Evolutionary conservation across 257 asterid genomes (phyloP).

Genomic region (Solanum medicagineum): DNA sequence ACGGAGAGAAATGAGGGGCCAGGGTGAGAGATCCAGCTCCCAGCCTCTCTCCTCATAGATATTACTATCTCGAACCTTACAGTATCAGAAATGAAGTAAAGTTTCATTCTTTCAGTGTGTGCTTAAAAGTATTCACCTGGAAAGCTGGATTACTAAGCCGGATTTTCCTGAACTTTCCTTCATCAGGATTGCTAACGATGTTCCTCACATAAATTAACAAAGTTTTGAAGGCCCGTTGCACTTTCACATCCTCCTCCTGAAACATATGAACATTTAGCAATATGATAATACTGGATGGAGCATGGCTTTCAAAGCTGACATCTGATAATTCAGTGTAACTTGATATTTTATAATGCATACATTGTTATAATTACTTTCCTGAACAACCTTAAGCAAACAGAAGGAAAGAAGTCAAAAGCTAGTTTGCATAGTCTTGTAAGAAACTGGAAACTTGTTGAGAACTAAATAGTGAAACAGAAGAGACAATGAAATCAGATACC

Average conservation of each 20-base stretch:
- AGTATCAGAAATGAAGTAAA: not conserved
- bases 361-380: not conserved
- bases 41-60: not conserved
- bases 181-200: slow-evolving; percentile 39
- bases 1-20: not conserved
- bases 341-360: not conserved
- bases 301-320: not conserved
- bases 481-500: slow-evolving; percentile 24
- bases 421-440: not conserved
- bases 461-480: not conserved
- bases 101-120: not conserved
- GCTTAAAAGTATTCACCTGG: slow-evolving; percentile 32
- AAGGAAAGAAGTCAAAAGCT: not conserved
- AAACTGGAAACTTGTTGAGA: not conserved
- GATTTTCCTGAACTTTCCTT: slow-evolving; percentile 61
- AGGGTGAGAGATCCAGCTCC: not conserved
- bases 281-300: not conserved
- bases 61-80: not conserved
- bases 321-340: not conserved
- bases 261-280: not conserved
- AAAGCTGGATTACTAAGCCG: slow-evolving; percentile 61
- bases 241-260: slow-evolving; percentile 32
- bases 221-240: slow-evolving; percentile 39
- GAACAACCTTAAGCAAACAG: not conserved
- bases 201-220: slow-evolving; percentile 52